Evolutionary conservation across 768 basidiomycete genomes (phyloP), one percentile per base, ranked within the genome.

Genomic region (Tulasnella sp.): DNA sequence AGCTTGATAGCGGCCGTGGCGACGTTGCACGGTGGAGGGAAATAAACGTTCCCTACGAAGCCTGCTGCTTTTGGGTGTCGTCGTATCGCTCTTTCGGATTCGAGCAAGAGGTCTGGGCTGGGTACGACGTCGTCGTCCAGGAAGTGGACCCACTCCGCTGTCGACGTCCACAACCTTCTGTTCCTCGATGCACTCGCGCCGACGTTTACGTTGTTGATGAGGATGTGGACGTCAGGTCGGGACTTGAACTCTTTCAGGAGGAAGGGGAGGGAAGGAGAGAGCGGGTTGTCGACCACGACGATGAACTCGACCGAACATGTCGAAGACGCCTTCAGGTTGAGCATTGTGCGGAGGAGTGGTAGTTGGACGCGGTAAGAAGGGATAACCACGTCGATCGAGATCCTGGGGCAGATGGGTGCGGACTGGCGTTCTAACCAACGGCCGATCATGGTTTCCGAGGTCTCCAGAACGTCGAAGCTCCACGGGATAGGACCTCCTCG

Each of bases 111-210:
- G 75, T 86, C 78, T 7, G 76, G 69, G 29, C 76, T 74, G 0
- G 86, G 86, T 5, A 77, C 75, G 26, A 88, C 79, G 65, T 88
- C 87, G 74, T 88, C 88, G 75, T 88, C 87, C n/a, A 89, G 80
- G 77, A 88, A 89, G 22, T 83, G 76, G 1, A 84, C 80, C 86
- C 85, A 88, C 36, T 88, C 85, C 0, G 85, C 86, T 0, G 86
- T 79, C 17, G 85, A 85, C 77, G 87, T 86, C 44, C 77, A 26
- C 74, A 88, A 78, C 9, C 86, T 86, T 66, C 86, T 77, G 76
- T 89, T 88, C 5, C 87, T 81, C 14, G 86, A 83, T 0, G 82
- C 84, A 0, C 86, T 84, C 0, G 86, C 86, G 2, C 87, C 86
- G 1, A 82, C 74, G 74, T 87, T 87, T 12, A 68, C 66, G 2